phyloP scores from a whole-genome alignment of 805 yeast genomes.

The Clavispora asparagi region DNA sequence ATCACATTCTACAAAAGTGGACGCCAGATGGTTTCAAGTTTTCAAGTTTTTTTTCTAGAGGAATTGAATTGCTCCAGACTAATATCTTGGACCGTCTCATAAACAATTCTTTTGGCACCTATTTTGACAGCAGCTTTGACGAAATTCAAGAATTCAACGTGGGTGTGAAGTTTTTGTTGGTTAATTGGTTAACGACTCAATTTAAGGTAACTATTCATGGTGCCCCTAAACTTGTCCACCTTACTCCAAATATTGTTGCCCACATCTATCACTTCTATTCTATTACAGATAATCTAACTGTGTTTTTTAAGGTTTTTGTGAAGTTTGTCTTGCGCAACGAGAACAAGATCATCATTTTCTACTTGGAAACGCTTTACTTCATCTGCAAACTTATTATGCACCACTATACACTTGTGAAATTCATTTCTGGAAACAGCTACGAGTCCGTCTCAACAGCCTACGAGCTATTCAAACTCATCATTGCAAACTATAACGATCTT shows the following conservation, averaged over 20 bases:
- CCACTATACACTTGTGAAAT: slow-evolving; percentile 21
- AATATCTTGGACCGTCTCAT: slow-evolving; percentile 29
- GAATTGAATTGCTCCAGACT: slow-evolving; percentile 25
- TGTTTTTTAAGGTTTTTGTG: slow-evolving; percentile 34
- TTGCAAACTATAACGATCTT: slow-evolving; percentile 31
- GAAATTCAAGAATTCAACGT: slow-evolving; percentile 25
- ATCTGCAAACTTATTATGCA: slow-evolving; percentile 23
- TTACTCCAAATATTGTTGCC: slow-evolving; percentile 25
- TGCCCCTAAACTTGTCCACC: slow-evolving; percentile 33
- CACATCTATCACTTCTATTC: slow-evolving; percentile 30
- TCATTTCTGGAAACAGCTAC: slow-evolving; percentile 23
- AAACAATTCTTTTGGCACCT: slow-evolving; percentile 14
- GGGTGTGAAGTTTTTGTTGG: slow-evolving; percentile 40
- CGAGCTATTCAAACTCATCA: slow-evolving; percentile 32
- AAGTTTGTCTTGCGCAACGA: slow-evolving; percentile 34
- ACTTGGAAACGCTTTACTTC: slow-evolving; percentile 38
- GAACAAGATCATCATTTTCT: slow-evolving; percentile 33
- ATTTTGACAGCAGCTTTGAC: slow-evolving; percentile 5
- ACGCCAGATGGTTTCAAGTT: slow-evolving; percentile 25
- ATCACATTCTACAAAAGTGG: slow-evolving; percentile 50
- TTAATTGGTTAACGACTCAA: slow-evolving; percentile 45
- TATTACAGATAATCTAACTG: slow-evolving; percentile 36
- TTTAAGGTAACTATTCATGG: slow-evolving; percentile 31
- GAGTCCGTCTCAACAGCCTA: slow-evolving; percentile 26
- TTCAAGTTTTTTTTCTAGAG: slow-evolving; percentile 34